Evolutionary conservation across 805 yeast species (phyloP).

Genomic region (Pichia rugopelliculosa): DNA sequence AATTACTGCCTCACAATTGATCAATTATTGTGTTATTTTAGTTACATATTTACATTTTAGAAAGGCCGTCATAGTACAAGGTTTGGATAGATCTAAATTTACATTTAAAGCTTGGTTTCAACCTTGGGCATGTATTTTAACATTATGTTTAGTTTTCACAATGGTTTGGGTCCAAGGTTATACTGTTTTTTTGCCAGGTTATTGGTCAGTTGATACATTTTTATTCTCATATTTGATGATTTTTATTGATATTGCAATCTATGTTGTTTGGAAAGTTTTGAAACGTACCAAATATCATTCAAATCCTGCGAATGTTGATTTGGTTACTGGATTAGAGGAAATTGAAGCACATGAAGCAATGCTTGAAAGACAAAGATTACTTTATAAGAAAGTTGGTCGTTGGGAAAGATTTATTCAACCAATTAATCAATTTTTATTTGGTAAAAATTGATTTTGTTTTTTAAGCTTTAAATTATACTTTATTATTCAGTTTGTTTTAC

Average conservation of each 20-base stretch:
- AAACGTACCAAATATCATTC: conserved; percentile 41
- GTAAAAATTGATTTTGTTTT: conserved; percentile 6
- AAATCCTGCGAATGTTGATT: conserved; percentile 42
- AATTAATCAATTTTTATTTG: conserved; percentile 12
- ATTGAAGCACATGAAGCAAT: conserved; percentile 48
- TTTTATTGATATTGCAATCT: conserved; percentile 45
- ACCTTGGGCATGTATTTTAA: conserved; percentile 21
- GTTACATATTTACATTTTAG: conserved; percentile 55
- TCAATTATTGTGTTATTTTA: conserved; percentile 51
- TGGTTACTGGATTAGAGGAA: conserved; percentile 46
- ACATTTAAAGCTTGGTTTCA: conserved; percentile 43
- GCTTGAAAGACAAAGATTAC: conserved; percentile 11
- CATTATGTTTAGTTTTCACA: conserved; percentile 17
- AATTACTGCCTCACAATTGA: conserved; percentile 62
- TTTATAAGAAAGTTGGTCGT: conserved; percentile 2
- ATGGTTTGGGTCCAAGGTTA: conserved; percentile 43
- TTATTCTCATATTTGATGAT: conserved; percentile 66
- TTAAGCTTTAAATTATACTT: neutral
- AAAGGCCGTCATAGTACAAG: conserved; percentile 49
- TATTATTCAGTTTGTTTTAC: neutral
- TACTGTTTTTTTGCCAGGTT: conserved; percentile 50
- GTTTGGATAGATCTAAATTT: conserved; percentile 35
- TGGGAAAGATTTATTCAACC: conserved; percentile 3
- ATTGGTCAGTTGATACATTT: conserved; percentile 57
- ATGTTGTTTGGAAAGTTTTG: conserved; percentile 43